Percentiles rank a stretch among this genome's conserved stretches.
phyloP scores from a whole-genome alignment of 768 basidiomycete genomes.

The Naganishia vaughanmartiniae region DNA sequence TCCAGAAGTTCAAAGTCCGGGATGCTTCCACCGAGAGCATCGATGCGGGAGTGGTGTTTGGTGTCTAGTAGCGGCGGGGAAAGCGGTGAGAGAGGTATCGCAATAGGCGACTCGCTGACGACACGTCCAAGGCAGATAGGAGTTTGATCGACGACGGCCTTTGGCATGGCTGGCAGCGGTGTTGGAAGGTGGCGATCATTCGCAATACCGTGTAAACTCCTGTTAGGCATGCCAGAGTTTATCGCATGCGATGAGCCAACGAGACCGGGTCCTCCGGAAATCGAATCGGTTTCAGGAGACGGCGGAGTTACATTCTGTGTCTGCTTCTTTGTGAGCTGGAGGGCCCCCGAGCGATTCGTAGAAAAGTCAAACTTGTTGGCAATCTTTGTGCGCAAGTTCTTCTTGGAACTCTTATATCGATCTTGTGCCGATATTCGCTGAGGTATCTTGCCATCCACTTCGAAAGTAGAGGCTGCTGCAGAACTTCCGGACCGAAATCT shows the following conservation, averaged over 20 bases:
- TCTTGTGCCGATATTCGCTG: neutral
- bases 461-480: neutral
- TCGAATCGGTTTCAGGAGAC: neutral
- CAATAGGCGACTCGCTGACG: neutral
- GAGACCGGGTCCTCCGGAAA: neutral
- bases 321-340: conserved; percentile 14
- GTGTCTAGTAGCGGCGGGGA: neutral
- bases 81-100: neutral
- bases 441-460: neutral
- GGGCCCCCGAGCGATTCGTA: too few species aligned
- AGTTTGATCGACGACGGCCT: too few species aligned
- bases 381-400: neutral
- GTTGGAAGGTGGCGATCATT: neutral
- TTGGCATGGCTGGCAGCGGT: neutral
- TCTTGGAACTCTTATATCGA: neutral
- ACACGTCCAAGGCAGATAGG: neutral
- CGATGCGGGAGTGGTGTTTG: neutral
- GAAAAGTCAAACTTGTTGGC: conserved; percentile 12
- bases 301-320: neutral
- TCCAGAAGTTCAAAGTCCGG: neutral
- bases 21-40: neutral
- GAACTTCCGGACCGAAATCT: conserved; percentile 2
- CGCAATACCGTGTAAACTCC: neutral
- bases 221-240: neutral
- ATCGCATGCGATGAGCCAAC: neutral